Evolutionary conservation across 257 asterid genomes (phyloP), one percentile per base, ranked within the genome.

Genomic region (Gentiana macrophylla): DNA sequence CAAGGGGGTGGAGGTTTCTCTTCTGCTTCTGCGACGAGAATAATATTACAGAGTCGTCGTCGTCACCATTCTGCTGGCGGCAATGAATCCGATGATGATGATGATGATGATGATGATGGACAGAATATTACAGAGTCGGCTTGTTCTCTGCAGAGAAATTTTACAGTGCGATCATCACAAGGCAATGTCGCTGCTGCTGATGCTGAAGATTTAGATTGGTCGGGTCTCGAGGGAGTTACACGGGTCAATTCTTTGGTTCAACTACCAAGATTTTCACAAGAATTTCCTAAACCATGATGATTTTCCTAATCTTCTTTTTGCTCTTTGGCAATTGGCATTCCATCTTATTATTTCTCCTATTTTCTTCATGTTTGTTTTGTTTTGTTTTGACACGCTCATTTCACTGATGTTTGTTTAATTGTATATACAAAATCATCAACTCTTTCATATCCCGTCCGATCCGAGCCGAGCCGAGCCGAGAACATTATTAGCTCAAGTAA

Each of bases 141-240:
- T 24, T 24, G 24, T 24, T 24, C 24, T 24, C 86, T 91, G 3
- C 92, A 77, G 70, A 80, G 96, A 48, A 87, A 91, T 76, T 76
- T 73, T 55, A 87, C 96, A 0, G 94, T 87, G 62, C 58, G 95
- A 68, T 73, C 96, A 1, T 67, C 86, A 1, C 89, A 81, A 64
- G 73, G 56, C 49, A 66, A 67, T 4, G 68, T 60, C 15, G 81
- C 57, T 55, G 57, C 67, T 6, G 48, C 63, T 9, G 71, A 56
- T 5, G 36, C 59, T 15, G 94, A 80, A 53, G 98, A 84, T 55
- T 81, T 78, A 60, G 71, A 79, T 55, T 91, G 98, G 98, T 91
- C 84, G 8, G 95, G 98, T 51, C 71, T 91, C 82, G 98, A 91
- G 77, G 98, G 98, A 4, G 95, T 91, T 13, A 91, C 98, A 37